Evolutionary conservation across 2,329 filamentous ascomycete genomes (phyloP).

Genomic region (Cladophialophora psammophila): DNA sequence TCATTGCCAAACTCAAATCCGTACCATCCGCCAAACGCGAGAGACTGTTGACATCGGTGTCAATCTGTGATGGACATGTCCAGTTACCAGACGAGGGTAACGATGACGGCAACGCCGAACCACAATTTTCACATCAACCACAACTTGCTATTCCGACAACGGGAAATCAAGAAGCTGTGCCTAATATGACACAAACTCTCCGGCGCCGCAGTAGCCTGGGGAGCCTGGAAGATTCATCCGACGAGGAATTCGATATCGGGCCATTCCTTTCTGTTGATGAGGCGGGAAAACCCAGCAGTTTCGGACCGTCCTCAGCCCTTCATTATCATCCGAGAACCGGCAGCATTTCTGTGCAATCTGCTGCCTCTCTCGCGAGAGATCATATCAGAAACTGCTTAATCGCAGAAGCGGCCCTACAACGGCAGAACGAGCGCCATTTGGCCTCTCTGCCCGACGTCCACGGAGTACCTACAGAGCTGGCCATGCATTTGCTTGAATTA

Average conservation of each 20-base stretch:
- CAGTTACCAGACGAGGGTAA: not conserved
- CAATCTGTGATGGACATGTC: slow-evolving; percentile 1
- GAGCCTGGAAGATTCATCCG: slow-evolving; percentile 11
- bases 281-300: slow-evolving; percentile 13
- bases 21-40: slow-evolving; percentile 1
- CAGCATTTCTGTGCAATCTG: not conserved
- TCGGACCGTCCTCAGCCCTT: slow-evolving; percentile 10
- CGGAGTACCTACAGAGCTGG: slow-evolving; percentile 61
- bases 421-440: slow-evolving; percentile 60
- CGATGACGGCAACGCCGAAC: not conserved
- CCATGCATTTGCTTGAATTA: slow-evolving; percentile 59
- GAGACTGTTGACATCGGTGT: not conserved
- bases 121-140: not conserved
- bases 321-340: not conserved
- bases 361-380: slow-evolving; percentile 4
- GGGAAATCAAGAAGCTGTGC: not conserved
- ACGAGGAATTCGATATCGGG: slow-evolving; percentile 10
- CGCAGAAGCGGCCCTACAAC: slow-evolving; percentile 57
- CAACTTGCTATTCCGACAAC: not conserved
- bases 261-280: slow-evolving; percentile 13
- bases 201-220: not conserved
- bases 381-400: slow-evolving; percentile 54
- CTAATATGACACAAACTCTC: not conserved
- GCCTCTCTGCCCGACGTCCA: slow-evolving; percentile 62
- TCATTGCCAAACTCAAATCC: slow-evolving; percentile 3